phyloP scores from a whole-genome alignment of 768 basidiomycete genomes.

The Amanita thiersii region DNA sequence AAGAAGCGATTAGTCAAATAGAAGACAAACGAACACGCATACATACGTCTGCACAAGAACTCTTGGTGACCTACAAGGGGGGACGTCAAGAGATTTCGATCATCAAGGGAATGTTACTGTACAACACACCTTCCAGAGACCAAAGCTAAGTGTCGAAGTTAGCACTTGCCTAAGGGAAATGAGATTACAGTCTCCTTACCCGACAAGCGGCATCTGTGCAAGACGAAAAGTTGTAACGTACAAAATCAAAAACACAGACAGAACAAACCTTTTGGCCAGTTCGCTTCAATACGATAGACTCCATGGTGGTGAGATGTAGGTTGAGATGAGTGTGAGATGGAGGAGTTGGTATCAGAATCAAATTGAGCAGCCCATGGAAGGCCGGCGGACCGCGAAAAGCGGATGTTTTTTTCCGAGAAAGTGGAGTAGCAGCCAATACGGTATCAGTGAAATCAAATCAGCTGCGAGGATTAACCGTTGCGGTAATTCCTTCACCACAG shows the following conservation, averaged over 20 bases:
- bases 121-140: conserved; percentile 59
- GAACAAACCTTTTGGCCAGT: conserved; percentile 48
- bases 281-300: conserved; percentile 45
- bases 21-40: background rate
- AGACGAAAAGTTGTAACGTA: background rate
- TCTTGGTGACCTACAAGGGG: conserved; percentile 44
- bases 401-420: too few relatives aligned
- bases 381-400: too few relatives aligned
- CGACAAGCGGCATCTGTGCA: conserved; percentile 60
- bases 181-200: conserved; percentile 31
- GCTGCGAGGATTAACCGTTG: too few relatives aligned
- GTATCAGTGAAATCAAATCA: too few relatives aligned
- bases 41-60: conserved; percentile 52
- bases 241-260: background rate
- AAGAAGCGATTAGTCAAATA: background rate
- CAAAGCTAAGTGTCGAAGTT: conserved; percentile 34
- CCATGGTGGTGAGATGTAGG: conserved; percentile 34
- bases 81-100: conserved; percentile 20
- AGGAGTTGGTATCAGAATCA: too few relatives aligned
- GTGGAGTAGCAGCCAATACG: too few relatives aligned
- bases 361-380: too few relatives aligned
- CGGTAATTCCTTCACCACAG: too few relatives aligned
- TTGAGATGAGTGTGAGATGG: too few relatives aligned
- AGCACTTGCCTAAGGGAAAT: conserved; percentile 8
- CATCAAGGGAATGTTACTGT: too few relatives aligned